Conservation (phyloP, 306 rosid species). For the Corylus americana region DNA sequence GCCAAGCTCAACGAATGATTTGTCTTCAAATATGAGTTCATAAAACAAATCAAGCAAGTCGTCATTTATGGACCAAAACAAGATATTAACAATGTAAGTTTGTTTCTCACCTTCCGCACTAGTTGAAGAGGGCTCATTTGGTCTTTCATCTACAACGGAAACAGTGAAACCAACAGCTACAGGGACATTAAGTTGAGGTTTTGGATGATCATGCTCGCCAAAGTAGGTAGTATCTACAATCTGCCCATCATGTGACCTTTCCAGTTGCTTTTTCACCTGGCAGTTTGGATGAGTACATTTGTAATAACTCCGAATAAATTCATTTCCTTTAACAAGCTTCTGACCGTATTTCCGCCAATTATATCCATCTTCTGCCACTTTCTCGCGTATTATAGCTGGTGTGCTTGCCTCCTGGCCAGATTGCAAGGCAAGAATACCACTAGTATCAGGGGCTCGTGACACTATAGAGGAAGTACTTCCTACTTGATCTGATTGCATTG, state of each 20-base stretch:
- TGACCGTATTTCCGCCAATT: constrained; percentile 97
- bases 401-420: constrained; percentile 45
- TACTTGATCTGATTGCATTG: constrained; percentile 48
- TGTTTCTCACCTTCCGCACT: constrained; percentile 52
- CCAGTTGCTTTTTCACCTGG: constrained; percentile 77
- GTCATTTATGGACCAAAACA: constrained; percentile 34
- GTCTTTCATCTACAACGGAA: constrained; percentile 44
- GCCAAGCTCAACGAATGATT: constrained; percentile 43
- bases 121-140: constrained; percentile 39
- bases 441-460: constrained; percentile 38
- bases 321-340: constrained; percentile 77
- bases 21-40: constrained; percentile 46
- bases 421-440: constrained; percentile 24
- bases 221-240: constrained; percentile 62
- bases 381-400: constrained; percentile 59
- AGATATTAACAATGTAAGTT: constrained; percentile 12
- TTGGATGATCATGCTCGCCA: constrained; percentile 82
- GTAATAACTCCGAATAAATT: constrained; percentile 79
- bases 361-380: constrained; percentile 77
- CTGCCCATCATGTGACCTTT: constrained; percentile 57
- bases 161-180: constrained; percentile 48
- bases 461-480: constrained; percentile 39
- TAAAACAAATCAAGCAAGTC: constrained; percentile 36
- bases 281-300: constrained; percentile 80
- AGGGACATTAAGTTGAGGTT: constrained; percentile 48